Base-by-base conservation (phyloP, 2,329 filamentous ascomycete species). In the Claviceps capensis region DNA sequence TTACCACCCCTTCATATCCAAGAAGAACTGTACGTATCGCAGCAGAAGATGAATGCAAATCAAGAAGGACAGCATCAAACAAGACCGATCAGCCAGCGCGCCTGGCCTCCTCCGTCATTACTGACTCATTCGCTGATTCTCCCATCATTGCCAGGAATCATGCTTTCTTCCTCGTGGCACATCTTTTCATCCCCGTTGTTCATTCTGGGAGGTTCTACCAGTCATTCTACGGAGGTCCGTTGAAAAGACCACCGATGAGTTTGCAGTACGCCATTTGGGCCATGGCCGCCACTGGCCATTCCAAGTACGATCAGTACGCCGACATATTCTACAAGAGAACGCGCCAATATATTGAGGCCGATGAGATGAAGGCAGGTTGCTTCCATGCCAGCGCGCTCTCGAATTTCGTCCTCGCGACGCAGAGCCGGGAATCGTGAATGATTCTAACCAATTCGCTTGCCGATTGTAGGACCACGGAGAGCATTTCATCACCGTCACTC, bases 241-340 rank as follows among this genome's bases (percentile, higher is more conserved):
- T 86, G 53, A 80, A 84, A 73, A 83, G 87, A 52, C 90, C 91
- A 2, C 86, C 90, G 1, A 80, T 94, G 62, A 87, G 81, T 60
- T 69, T 96, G 43, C 79, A 90, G 61, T 96, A 96, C 66, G 84
- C 83, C 23, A 87, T 96, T 64, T 95, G 89, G 88, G 79, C 83
- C n/a, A 72, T 87, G 59, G 87, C 87, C 8, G 81, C 88, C 5
- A 78, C 80, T 14, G 73, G 83, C 1, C 79, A 83, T 36, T 77
- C 86, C 42, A 88, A 88, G 61, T 94, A 94, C 61, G 72, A 76
- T 7, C 70, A 72, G 8, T 78, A 88, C 41, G 81, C 88, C 55
- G 82, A 86, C 7, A 76, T 90, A 47, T 90, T 96, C 60, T 95
- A 96, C 63, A 77, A 80, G 49, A 78, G 88, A 43, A 80, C 89